These are phyloP conservation scores for Blepharisma stoltei DNA, from an alignment of 73 alveolate genomes.

Conservation along the genomic window DNA sequence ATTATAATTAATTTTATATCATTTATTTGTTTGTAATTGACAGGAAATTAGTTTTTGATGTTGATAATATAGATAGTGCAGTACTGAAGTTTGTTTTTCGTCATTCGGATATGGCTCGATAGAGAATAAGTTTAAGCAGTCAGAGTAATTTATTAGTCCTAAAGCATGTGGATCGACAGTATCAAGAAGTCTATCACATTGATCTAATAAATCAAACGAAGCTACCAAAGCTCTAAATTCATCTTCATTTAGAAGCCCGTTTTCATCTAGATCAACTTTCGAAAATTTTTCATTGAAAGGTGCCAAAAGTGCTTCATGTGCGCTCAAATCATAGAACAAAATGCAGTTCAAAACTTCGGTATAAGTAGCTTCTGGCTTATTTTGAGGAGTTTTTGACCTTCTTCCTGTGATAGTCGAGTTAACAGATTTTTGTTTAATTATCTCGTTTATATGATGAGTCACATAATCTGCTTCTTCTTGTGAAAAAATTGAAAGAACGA, in stretches of 20 bases:
- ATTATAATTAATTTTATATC: too few species aligned
- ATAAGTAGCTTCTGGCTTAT: constrained; percentile 56
- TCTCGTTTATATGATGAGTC: background rate
- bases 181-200: constrained; percentile 70
- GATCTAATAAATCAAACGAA: constrained; percentile 60
- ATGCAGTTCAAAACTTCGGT: constrained; percentile 73
- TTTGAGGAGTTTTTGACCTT: constrained; percentile 46
- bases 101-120: constrained; percentile 33
- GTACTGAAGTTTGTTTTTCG: background rate
- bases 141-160: constrained; percentile 87
- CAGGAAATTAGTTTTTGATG: too few species aligned
- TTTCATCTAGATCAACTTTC: constrained; percentile 77
- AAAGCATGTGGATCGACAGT: constrained; percentile 88
- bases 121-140: constrained; percentile 87
- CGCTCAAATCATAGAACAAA: constrained; percentile 86
- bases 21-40: too few species aligned
- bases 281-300: constrained; percentile 77
- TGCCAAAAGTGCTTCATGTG: constrained; percentile 85
- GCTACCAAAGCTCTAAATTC: constrained; percentile 81
- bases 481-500: constrained; percentile 90
- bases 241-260: constrained; percentile 85
- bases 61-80: constrained; percentile 1
- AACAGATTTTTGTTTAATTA: constrained; percentile 38
- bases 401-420: constrained; percentile 32
- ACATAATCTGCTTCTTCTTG: constrained; percentile 77